phyloP scores from a whole-genome alignment of 1,139 yeast genomes.

The Saccharomyces pastorianus region DNA sequence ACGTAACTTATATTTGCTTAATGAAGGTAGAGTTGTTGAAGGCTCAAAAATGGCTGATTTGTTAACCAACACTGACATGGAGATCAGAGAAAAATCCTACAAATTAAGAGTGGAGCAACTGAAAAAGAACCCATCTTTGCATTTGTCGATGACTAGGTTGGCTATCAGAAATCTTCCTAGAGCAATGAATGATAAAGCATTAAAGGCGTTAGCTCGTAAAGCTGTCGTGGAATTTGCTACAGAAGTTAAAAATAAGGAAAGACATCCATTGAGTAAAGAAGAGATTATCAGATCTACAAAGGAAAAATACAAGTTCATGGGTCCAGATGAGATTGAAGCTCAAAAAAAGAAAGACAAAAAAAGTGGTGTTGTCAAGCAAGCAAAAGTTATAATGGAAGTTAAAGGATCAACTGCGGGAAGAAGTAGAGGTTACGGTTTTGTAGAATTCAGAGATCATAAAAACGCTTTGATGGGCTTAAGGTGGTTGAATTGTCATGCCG shows the following conservation, averaged over 20 bases:
- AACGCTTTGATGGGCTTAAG: conserved; percentile 92
- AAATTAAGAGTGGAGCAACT: conserved; percentile 82
- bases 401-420: conserved; percentile 83
- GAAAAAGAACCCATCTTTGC: conserved; percentile 82
- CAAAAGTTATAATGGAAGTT: conserved; percentile 86
- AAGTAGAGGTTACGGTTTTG: conserved; percentile 93
- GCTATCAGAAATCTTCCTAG: conserved; percentile 92
- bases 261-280: conserved; percentile 87
- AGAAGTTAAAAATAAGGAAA: conserved; percentile 63
- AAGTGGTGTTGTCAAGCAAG: conserved; percentile 86
- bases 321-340: conserved; percentile 40
- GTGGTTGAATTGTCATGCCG: conserved; percentile 94
- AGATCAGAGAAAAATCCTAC: conserved; percentile 81
- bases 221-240: conserved; percentile 95
- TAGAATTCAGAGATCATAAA: conserved; percentile 89
- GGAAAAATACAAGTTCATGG: conserved; percentile 44
- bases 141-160: conserved; percentile 83
- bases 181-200: conserved; percentile 77
- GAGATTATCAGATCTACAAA: conserved; percentile 74
- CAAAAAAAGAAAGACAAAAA: conserved; percentile 55
- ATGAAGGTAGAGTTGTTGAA: conserved; percentile 87
- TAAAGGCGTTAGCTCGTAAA: conserved; percentile 87
- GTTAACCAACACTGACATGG: conserved; percentile 67
- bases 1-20: conserved; percentile 74
- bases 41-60: conserved; percentile 70